These are phyloP conservation scores for Rhexocercosporidium sp. DNA, from an alignment of 2,329 filamentous ascomycete species.

Conservation along the genomic window DNA sequence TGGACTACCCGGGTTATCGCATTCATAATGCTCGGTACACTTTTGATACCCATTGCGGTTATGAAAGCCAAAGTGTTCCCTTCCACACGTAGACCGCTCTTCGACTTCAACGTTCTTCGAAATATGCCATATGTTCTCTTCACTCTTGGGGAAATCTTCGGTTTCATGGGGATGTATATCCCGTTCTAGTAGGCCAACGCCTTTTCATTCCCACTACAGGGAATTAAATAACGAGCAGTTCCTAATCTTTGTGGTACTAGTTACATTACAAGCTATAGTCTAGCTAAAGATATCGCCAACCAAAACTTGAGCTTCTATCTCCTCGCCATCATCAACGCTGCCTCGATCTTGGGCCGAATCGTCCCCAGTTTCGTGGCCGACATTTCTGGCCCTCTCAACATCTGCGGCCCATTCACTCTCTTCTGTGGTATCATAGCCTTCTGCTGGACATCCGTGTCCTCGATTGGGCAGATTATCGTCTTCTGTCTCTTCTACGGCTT, in stretches of 20 bases:
- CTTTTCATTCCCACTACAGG: not conserved
- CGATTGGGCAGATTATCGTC: slow-evolving; percentile 58
- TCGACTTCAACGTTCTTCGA: slow-evolving; percentile 35
- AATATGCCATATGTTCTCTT: slow-evolving; percentile 26
- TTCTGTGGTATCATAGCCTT: slow-evolving; percentile 58
- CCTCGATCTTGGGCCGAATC: slow-evolving; percentile 57
- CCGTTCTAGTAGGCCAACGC: slow-evolving; percentile 49
- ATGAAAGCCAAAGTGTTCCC: slow-evolving; percentile 33
- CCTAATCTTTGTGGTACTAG: not conserved
- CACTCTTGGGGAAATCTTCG: slow-evolving; percentile 28
- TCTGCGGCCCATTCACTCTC: slow-evolving; percentile 50
- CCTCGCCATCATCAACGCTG: slow-evolving; percentile 36
- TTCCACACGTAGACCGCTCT: slow-evolving; percentile 19
- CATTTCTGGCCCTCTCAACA: slow-evolving; percentile 56
- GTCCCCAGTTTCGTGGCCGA: slow-evolving; percentile 59
- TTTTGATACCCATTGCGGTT: slow-evolving; percentile 40
- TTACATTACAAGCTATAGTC: slow-evolving; percentile 44
- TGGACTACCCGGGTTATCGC: slow-evolving; percentile 53
- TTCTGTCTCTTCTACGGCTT: slow-evolving; percentile 74
- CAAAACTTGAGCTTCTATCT: slow-evolving; percentile 40
- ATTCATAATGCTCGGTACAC: slow-evolving; percentile 49
- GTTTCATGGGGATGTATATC: slow-evolving; percentile 54
- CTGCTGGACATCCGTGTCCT: slow-evolving; percentile 53
- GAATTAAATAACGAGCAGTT: too few species aligned
- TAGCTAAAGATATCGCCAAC: slow-evolving; percentile 41